A percentile compares a stretch with the other conserved stretches of the same genome.
Conservation (phyloP, 441 rosid genomes). For the Francoa sonchifolia region DNA sequence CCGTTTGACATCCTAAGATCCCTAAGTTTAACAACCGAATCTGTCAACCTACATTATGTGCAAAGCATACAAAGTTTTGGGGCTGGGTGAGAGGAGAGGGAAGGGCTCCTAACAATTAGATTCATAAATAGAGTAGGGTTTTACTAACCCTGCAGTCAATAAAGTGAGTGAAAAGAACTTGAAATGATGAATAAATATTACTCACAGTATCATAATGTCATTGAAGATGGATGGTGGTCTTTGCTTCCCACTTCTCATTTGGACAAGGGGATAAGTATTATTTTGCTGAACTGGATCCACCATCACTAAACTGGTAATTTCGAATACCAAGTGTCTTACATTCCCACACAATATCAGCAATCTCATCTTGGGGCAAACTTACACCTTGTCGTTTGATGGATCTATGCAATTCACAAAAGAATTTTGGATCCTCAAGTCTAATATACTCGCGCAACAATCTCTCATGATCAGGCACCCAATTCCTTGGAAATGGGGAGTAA, state of each 20-base stretch:
- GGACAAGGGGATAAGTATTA: conserved; percentile 10
- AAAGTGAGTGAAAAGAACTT: too few species aligned
- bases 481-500: conserved; percentile 81
- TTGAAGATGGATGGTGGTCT: too few species aligned
- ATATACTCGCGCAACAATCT: conserved; percentile 66
- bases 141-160: too few species aligned
- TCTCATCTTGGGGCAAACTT: conserved; percentile 76
- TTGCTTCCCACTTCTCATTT: neutral
- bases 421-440: conserved; percentile 63
- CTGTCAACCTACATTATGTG: too few species aligned
- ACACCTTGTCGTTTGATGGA: conserved; percentile 51
- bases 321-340: conserved; percentile 72
- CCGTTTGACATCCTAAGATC: too few species aligned
- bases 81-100: too few species aligned
- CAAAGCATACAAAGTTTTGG: too few species aligned
- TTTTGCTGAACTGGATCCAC: conserved; percentile 26
- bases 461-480: conserved; percentile 85
- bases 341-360: conserved; percentile 75
- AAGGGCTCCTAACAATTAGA: too few species aligned
- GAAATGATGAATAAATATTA: too few species aligned
- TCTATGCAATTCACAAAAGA: conserved; percentile 56
- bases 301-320: conserved; percentile 29
- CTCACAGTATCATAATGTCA: too few species aligned
- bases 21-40: too few species aligned
- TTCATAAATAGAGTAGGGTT: too few species aligned